Conservation (phyloP, 2,329 filamentous ascomycete genomes). For the Penicillium sp. region DNA sequence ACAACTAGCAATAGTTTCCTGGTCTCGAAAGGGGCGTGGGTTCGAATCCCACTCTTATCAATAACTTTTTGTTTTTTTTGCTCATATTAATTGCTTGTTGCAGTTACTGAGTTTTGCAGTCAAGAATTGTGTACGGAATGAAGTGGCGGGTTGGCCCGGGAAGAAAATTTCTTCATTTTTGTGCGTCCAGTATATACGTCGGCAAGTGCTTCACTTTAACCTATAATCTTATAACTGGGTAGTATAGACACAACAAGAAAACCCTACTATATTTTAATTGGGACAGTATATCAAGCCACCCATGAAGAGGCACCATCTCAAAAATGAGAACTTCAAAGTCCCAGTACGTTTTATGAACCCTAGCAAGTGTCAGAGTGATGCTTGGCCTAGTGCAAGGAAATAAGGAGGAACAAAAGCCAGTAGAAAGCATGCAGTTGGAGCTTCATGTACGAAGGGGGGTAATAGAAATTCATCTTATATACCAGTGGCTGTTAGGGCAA, state of each 20-base stretch:
- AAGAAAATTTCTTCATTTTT: neutral
- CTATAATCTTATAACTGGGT: neutral
- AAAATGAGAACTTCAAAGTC: neutral
- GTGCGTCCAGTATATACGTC: neutral
- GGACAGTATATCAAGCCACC: neutral
- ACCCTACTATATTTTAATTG: neutral
- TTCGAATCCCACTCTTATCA: constrained; percentile 14
- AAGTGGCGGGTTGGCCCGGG: neutral
- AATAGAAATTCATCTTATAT: neutral
- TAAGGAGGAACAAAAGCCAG: neutral
- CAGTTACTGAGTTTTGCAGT: too few species aligned
- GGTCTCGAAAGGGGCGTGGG: constrained; percentile 12
- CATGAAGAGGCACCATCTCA: neutral
- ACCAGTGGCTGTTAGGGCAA: neutral
- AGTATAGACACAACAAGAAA: neutral
- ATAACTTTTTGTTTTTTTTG: neutral
- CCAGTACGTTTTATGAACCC: neutral
- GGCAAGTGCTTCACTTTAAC: neutral
- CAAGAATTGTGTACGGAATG: too few species aligned
- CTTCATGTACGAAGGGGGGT: neutral
- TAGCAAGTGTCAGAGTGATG: neutral
- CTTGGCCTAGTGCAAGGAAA: neutral
- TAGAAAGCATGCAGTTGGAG: neutral
- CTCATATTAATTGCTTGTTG: neutral
- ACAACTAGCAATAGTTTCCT: constrained; percentile 11